Base-by-base conservation (phyloP, 2,329 filamentous ascomycete genomes). In the Ascochyta rabiei region DNA sequence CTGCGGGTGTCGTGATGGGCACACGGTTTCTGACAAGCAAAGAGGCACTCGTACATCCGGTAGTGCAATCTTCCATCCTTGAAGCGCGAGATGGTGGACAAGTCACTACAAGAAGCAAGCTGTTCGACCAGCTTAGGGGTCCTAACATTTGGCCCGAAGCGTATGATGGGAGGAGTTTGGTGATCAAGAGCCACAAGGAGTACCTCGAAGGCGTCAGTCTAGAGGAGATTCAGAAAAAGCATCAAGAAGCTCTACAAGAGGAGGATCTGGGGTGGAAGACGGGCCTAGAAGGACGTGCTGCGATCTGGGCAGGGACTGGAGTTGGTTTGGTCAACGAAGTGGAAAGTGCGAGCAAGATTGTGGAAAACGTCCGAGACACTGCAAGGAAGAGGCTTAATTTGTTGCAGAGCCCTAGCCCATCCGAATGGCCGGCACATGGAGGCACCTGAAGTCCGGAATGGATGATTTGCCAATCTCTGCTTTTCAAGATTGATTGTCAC, bases 1-100 rank as follows among this genome's bases (percentile, higher is more conserved):
- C 77, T 0, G 55, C 70, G 4, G 87, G 84, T 0, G 80, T 81
- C 0, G 84, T 80, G 0, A 81, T 90, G 79, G 88, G 88, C 0
- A 90, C 87, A 0, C 79, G 86, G 5, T 88, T 88, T 57, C 77
- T 89, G 0, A 84, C 84, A 1, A 68, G 75, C 3, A 68, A 70
- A 0, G 82, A 85, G 63, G 76, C 79, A 2, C 67, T 69, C 16
- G 73, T 82, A 2, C 73, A 77, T 37, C 66, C 76, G 3, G 76
- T 75, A 0, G 83, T 83, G 48, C 71, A 73, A 54, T 71, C 79
- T 18, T 78, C 78, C 9, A 70, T 84, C 1, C 30, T 84, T 1
- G 64, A 71, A 9, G 78, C 79, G 10, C 65, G 56, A 2, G 82
- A 84, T 63, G 82, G 82, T 0, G 82, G 82, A 0, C 69, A 78